Base-by-base conservation (phyloP, 306 rosid species). In the Trifolium pratense region DNA sequence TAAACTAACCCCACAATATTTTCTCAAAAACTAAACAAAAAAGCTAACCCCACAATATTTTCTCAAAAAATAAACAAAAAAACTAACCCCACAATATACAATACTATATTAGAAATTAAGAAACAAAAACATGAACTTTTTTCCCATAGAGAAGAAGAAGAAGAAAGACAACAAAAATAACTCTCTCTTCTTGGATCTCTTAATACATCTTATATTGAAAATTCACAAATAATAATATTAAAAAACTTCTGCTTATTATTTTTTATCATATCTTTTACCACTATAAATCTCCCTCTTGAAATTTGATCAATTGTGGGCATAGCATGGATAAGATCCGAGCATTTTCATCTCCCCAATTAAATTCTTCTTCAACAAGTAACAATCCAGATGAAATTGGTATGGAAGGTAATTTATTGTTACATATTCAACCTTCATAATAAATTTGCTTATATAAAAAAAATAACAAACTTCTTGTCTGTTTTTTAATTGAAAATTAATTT, bases 101-200 rank as follows among this genome's bases (percentile, higher is more conserved):
- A 83, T 77, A 79, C 67, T 53, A 85, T 73, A 83, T 61, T 84
- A 77, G 70, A 75, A 68, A 74, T 56, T 31, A 61, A 32, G 68
- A 67, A 59, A 68, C 36, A 46, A 56, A 73, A 42, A 59, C 70
- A 9, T 36, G 55, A 69, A 65, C 1, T 68, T 61, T 82, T 52
- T 52, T 53, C 68, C 48, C 9, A 16, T 70, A 55, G 79, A 40
- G 45, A 58, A 71, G 25, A 43, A 73, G 25, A 43, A 73, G 64
- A 69, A 70, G 82, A 86, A 78, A 83, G 68, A 77, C 75, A 75
- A 78, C 84, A 45, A 45, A 70, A 48, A 78, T 89, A 73, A 36
- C 83, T 85, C 82, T 88, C 87, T 86, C 84, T 89, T 84, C 84
- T 82, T 78, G 78, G 74, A 79, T 87, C 84, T 76, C 79, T 76